Conservation (phyloP, 78 protist species). For the Monosiga brevicollis region DNA sequence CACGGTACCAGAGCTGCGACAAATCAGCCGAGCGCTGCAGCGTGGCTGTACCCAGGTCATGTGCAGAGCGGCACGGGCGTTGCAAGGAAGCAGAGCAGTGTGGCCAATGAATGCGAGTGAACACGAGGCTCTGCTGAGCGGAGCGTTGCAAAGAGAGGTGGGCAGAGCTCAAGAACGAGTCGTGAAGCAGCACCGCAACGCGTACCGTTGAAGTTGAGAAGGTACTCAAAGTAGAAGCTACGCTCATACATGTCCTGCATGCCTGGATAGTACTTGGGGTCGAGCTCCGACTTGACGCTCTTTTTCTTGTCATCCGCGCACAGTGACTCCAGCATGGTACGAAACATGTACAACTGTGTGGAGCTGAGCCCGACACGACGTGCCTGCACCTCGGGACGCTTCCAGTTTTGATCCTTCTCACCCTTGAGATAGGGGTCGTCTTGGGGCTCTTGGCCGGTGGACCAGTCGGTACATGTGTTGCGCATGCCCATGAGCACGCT, state of each 20-base stretch:
- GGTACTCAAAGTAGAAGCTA: slow-evolving; percentile 37
- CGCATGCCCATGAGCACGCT: slow-evolving; percentile 21
- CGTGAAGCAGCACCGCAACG: no score
- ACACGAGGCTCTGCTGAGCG: no score
- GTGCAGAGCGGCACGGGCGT: no score
- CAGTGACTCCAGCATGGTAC: slow-evolving; percentile 12
- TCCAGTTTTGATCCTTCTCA: slow-evolving; percentile 22
- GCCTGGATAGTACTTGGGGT: neutral
- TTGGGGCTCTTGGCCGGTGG: slow-evolving; percentile 42
- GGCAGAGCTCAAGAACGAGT: no score
- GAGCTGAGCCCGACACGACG: slow-evolving; percentile 38
- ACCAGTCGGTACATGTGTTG: slow-evolving; percentile 52
- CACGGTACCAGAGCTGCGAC: slow-evolving; percentile 77
- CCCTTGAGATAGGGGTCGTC: neutral
- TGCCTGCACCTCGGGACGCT: neutral
- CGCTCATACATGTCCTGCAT: slow-evolving; percentile 17
- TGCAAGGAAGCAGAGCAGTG: no score
- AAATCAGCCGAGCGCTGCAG: slow-evolving; percentile 47
- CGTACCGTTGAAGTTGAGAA: slow-evolving; percentile 23
- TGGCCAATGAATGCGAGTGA: no score
- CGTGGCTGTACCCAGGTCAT: slow-evolving; percentile 27
- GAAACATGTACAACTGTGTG: slow-evolving; percentile 44
- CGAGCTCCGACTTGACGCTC: neutral
- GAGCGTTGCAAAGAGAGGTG: no score
- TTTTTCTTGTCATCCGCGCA: neutral